Conservation (phyloP, 768 basidiomycete species). For the Omphalotus guepiniiformis region DNA sequence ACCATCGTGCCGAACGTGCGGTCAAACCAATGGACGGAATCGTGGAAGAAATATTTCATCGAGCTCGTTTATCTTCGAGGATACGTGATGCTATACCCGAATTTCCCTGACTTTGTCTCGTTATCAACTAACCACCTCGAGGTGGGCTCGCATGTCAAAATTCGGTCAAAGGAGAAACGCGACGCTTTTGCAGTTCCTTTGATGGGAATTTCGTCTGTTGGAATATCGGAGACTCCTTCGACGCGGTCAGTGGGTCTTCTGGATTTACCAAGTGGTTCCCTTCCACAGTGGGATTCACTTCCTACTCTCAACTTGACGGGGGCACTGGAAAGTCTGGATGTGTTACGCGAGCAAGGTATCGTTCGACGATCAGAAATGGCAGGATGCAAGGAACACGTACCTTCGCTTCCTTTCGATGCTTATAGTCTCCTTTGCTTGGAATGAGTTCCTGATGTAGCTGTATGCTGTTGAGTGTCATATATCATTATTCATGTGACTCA, state of each 20-base stretch:
- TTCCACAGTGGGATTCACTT: constrained; percentile 51
- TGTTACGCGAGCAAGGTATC: neutral
- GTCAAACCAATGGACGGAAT: constrained; percentile 75
- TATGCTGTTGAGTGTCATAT: too few species aligned
- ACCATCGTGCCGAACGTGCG: constrained; percentile 69
- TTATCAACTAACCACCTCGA: constrained; percentile 91
- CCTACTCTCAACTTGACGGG: constrained; percentile 73
- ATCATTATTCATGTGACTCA: too few species aligned
- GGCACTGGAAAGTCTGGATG: neutral
- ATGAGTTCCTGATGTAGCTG: too few species aligned
- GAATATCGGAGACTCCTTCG: constrained; percentile 6
- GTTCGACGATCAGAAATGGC: neutral
- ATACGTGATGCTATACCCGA: constrained; percentile 88
- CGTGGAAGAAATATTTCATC: constrained; percentile 90
- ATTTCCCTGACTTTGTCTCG: constrained; percentile 65
- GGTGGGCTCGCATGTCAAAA: constrained; percentile 74
- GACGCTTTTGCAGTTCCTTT: constrained; percentile 66
- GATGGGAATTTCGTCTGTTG: constrained; percentile 42
- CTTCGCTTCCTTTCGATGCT: too few species aligned
- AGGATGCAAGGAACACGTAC: neutral
- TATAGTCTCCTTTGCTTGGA: too few species aligned
- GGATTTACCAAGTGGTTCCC: constrained; percentile 55
- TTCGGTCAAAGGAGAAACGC: constrained; percentile 53
- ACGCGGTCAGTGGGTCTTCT: constrained; percentile 34
- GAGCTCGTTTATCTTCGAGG: constrained; percentile 79